Evolutionary conservation across 345 rosid species (phyloP).

Genomic region (Atalantia buxifolia): DNA sequence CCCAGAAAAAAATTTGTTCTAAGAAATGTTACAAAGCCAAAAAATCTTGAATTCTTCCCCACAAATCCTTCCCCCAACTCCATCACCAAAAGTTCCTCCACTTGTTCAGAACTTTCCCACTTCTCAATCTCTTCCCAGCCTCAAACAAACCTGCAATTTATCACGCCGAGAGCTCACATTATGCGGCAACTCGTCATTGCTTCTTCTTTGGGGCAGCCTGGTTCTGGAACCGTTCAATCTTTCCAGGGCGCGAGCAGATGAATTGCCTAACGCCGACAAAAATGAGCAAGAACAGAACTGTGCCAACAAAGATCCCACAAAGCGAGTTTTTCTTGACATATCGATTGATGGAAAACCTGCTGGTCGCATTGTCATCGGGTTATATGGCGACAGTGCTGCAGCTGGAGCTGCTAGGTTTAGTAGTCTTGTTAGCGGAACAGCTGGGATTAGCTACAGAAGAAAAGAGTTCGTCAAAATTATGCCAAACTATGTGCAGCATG

Average conservation of each 20-base stretch:
- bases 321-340: slow-evolving; percentile 71
- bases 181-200: slow-evolving; percentile 50
- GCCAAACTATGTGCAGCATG: slow-evolving; percentile 83
- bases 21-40: slow-evolving; percentile 40
- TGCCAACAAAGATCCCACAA: slow-evolving; percentile 30
- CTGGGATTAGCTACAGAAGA: slow-evolving; percentile 83
- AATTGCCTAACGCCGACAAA: slow-evolving; percentile 10
- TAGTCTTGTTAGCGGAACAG: slow-evolving; percentile 68
- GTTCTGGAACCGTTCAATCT: slow-evolving; percentile 35
- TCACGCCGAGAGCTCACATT: slow-evolving; percentile 60
- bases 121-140: slow-evolving; percentile 25
- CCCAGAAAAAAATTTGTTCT: neutral
- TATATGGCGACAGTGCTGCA: slow-evolving; percentile 57
- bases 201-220: slow-evolving; percentile 53
- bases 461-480: slow-evolving; percentile 81
- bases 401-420: slow-evolving; percentile 63
- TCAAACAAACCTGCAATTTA: slow-evolving; percentile 32
- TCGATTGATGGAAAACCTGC: slow-evolving; percentile 66
- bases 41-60: slow-evolving; percentile 30
- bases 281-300: slow-evolving; percentile 30
- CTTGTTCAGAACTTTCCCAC: slow-evolving; percentile 22
- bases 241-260: slow-evolving; percentile 45
- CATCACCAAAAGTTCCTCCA: slow-evolving; percentile 18
- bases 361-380: slow-evolving; percentile 72
- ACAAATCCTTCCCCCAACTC: slow-evolving; percentile 30